A percentile compares a stretch with the other conserved stretches of the same genome.
phyloP scores from a whole-genome alignment of 2,329 filamentous ascomycete species.

The Fusarium sp. region DNA sequence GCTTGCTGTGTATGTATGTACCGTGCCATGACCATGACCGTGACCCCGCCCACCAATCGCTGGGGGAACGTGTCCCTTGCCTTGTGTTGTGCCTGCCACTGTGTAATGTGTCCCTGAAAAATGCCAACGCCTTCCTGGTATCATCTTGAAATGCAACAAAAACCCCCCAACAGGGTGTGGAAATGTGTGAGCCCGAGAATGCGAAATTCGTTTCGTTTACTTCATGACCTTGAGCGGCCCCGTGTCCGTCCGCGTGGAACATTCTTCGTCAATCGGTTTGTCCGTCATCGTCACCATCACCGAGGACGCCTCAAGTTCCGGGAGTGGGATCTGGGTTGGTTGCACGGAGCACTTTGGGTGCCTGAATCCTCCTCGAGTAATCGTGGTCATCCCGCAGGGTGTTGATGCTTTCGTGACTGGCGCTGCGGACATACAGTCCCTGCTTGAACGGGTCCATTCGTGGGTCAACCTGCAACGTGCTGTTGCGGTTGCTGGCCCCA shows the following conservation, averaged over 20 bases:
- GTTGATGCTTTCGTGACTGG: conserved; percentile 72
- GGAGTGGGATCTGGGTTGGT: conserved; percentile 69
- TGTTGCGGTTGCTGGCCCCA: conserved; percentile 61
- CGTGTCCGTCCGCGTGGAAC: conserved; percentile 34
- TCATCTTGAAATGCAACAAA: conserved; percentile 54
- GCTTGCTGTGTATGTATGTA: conserved; percentile 36
- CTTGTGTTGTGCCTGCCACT: conserved; percentile 37
- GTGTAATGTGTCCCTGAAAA: conserved; percentile 42
- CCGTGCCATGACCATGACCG: conserved; percentile 32
- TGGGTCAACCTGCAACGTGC: conserved; percentile 69
- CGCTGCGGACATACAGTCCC: conserved; percentile 67
- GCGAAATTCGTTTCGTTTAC: conserved; percentile 49
- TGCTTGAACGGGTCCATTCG: conserved; percentile 72
- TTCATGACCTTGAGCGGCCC: conserved; percentile 47
- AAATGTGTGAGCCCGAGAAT: conserved; percentile 40
- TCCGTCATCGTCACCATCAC: not conserved
- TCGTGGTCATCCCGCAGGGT: conserved; percentile 74
- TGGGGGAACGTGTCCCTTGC: conserved; percentile 25
- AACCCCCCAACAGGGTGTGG: conserved; percentile 35
- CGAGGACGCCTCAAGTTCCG: conserved; percentile 16
- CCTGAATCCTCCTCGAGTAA: conserved; percentile 71
- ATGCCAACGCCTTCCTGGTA: conserved; percentile 55
- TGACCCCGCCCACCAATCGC: conserved; percentile 21
- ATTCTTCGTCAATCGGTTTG: conserved; percentile 25
- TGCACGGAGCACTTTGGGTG: conserved; percentile 69